Base-by-base conservation (phyloP, 345 rosid species). In the Populus davidiana region DNA sequence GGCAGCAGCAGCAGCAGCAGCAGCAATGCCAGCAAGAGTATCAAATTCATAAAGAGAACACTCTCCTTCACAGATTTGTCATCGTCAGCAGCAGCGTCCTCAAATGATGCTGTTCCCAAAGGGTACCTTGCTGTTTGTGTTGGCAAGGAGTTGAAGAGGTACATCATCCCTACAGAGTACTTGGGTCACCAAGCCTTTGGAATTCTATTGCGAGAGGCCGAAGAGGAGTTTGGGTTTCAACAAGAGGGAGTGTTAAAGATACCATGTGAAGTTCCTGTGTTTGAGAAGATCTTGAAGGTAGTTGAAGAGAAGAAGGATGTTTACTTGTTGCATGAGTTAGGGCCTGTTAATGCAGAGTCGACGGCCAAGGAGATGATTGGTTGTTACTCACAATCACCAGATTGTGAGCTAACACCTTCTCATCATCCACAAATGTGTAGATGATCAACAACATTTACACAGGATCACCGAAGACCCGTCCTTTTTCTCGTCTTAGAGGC, bases 191-290 rank as follows among this genome's bases (percentile, higher is more conserved):
- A 44, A 5, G 83, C 83, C 4, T 81, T 81, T 49, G 74, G 80
- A 54, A 1, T 67, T 1, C 66, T 81, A 0, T 62, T 81, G 29
- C 35, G 80, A 20, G 77, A 81, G 52, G 83, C 83, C 8, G 83
- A 81, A 39, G 80, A 81, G 63, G 83, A 81, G 77, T 81, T 81
- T 29, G 80, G 83, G 65, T 81, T 81, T 52, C 71, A 81, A 36
- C 83, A 81, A 50, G 77, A 81, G 35, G 83, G 83, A 8, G 80
- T 81, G 43, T 29, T 79, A 1, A 79, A 67, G 86, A 90, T 91
- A 67, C 96, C 96, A 62, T 90, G 96, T 64, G 78, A 87, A 75
- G 93, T 88, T 17, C 44, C 84, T 39, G 80, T 88, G 49, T 91
- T 91, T 41, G 89, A 87, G 79, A 89, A 67, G 68, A 88, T 89